Evolutionary conservation across 1,284 basidiomycete genomes (phyloP).

Genomic region (Limonomyces culmigenus): DNA sequence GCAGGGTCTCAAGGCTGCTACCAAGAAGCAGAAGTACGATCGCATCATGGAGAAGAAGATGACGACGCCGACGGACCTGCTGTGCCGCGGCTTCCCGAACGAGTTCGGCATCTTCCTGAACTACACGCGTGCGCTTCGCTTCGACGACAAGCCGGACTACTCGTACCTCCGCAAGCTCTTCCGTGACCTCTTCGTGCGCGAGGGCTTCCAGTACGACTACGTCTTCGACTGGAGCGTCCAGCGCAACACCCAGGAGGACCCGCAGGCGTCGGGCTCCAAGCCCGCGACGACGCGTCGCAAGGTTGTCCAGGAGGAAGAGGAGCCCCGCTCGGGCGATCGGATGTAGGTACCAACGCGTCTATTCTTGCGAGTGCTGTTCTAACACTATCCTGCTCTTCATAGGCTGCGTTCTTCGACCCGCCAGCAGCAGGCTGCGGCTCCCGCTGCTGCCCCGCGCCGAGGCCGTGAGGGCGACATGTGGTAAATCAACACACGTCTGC

Average conservation of each 20-base stretch:
- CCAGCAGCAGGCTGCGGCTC: too few relatives aligned
- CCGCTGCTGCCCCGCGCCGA: too few relatives aligned
- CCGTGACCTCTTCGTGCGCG: slow-evolving; percentile 38
- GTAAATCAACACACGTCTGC: too few relatives aligned
- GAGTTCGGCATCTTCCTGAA: slow-evolving; percentile 81
- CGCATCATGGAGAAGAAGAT: slow-evolving; percentile 55
- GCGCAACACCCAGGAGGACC: slow-evolving; percentile 51
- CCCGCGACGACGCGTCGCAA: slow-evolving; percentile 49
- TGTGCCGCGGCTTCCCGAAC: slow-evolving; percentile 72
- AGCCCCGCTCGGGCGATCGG: too few relatives aligned
- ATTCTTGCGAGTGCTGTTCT: too few relatives aligned
- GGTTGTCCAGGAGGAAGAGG: slow-evolving; percentile 65
- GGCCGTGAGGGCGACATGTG: too few relatives aligned
- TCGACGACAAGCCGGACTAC: slow-evolving; percentile 86
- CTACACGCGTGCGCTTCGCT: slow-evolving; percentile 75
- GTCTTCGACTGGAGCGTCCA: slow-evolving; percentile 39
- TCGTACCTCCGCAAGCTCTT: slow-evolving; percentile 73
- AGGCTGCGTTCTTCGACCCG: too few relatives aligned
- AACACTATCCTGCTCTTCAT: too few relatives aligned
- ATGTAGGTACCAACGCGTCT: too few relatives aligned
- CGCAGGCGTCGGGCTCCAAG: slow-evolving; percentile 39
- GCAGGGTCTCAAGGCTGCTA: slow-evolving; percentile 67
- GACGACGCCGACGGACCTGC: slow-evolving; percentile 32
- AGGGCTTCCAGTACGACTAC: slow-evolving; percentile 36
- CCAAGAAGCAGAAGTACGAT: slow-evolving; percentile 71